These are phyloP conservation scores for Ceratocystis huliohia DNA, from an alignment of 2,329 filamentous ascomycete species.

Conservation along the genomic window DNA sequence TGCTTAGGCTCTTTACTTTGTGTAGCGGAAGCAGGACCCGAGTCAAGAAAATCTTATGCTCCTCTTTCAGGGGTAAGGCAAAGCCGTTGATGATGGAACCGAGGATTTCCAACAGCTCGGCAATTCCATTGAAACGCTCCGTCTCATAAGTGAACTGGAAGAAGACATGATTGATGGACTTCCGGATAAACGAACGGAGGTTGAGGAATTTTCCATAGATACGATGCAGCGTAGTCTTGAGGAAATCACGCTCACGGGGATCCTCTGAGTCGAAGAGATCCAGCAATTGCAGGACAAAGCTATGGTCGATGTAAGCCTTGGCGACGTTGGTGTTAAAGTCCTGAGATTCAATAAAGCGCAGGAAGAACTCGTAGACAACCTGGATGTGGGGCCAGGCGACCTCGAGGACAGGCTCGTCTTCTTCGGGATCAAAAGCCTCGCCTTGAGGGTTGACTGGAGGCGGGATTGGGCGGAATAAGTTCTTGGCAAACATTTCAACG, in stretches of 20 bases:
- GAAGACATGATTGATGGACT: slow-evolving; percentile 99
- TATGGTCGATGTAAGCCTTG: slow-evolving; percentile 96
- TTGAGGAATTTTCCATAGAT: slow-evolving; percentile 99
- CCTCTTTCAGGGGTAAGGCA: slow-evolving; percentile 88
- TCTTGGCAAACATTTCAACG: slow-evolving; percentile 99
- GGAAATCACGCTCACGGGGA: slow-evolving; percentile 86
- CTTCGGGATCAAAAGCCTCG: slow-evolving; percentile 95
- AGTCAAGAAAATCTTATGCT: slow-evolving; percentile 96
- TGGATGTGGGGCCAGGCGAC: slow-evolving; percentile 99
- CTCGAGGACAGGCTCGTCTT: slow-evolving; percentile 94
- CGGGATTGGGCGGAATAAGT: slow-evolving; percentile 91
- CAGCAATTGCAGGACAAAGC: slow-evolving; percentile 91
- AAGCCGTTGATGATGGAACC: slow-evolving; percentile 99
- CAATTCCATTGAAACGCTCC: slow-evolving; percentile 95
- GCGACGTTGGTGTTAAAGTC: slow-evolving; percentile 99
- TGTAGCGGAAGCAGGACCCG: slow-evolving; percentile 84
- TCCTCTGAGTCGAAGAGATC: slow-evolving; percentile 98
- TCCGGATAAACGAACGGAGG: slow-evolving; percentile 86
- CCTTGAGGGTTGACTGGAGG: slow-evolving; percentile 96
- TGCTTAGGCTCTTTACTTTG: slow-evolving; percentile 97
- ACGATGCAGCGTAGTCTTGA: slow-evolving; percentile 93
- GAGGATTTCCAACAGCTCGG: slow-evolving; percentile 88
- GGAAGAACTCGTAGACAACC: slow-evolving; percentile 98
- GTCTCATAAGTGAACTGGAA: slow-evolving; percentile 99
- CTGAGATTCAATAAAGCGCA: slow-evolving; percentile 96